Base-by-base conservation (phyloP, 768 basidiomycete genomes). In the Lentinula aciculospora region DNA sequence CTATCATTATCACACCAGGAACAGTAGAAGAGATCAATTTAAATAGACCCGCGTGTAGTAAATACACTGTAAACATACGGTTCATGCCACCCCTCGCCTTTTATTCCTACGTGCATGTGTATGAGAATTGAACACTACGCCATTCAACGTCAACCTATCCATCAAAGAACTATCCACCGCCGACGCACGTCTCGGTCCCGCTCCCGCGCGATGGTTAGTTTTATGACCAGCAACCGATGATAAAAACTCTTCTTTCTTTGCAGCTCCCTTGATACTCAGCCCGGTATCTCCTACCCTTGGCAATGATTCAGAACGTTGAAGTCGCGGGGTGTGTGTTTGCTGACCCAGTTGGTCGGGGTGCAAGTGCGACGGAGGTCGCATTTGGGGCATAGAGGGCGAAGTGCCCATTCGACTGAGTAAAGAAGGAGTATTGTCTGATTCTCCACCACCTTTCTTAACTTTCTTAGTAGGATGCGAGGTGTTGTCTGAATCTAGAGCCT, bases 361-460 rank as follows among this genome's bases (percentile, higher is more conserved):
- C 25, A 34, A 46, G 31, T 28, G 48, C 27, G 40, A 2, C 8
- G 17, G 46, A n/a, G n/a, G n/a, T n/a, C n/a, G n/a, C 12, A 15
- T 29, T 29, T 23, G 25, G 13, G 28, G 25, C 28, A 29, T 4
- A 15, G 27, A 47, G 19, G 46, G 25, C 17, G 13, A 28, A 10
- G 62, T 61, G 64, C 72, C 67, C 62, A 80, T 64, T 39, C 79
- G 76, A 65, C 76, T 79, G 17, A 80, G 69, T 19, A 81, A 66
- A 46, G 79, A 78, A 34, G 75, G 80, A 29, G 65, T 56, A 56
- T 61, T 46, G 10, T 59, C 62, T 50, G 57, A 57, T 10, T 63
- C 58, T 10, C 46, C 61, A 36, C 28, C 53, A 60, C 66, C 57
- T 66, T 70, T 72, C 67, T 45, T 58, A n/a, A 40, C 19, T 42